These are phyloP conservation scores for Apiospora phragmitis DNA, from an alignment of 2,329 filamentous ascomycete genomes.

Conservation along the genomic window DNA sequence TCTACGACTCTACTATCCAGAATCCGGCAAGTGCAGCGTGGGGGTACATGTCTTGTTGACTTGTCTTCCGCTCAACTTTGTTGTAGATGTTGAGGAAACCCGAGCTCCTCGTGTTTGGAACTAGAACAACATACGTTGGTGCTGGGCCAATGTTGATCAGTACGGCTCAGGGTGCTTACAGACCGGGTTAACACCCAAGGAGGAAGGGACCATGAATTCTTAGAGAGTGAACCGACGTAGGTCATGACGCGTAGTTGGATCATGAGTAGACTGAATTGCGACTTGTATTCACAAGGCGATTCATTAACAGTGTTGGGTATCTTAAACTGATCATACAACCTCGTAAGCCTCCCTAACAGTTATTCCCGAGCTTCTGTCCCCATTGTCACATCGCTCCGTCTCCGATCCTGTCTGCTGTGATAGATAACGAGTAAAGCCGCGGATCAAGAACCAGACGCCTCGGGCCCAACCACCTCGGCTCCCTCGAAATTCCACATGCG, in stretches of 20 bases:
- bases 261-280: neutral
- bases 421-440: neutral
- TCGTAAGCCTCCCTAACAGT: neutral
- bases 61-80: neutral
- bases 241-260: neutral
- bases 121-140: neutral
- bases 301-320: conserved; percentile 1
- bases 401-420: neutral
- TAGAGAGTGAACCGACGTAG: neutral
- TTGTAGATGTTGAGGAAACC: too few relatives aligned
- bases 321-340: neutral
- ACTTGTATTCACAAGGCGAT: neutral
- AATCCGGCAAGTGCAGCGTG: neutral
- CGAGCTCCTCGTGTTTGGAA: neutral
- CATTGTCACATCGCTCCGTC: neutral
- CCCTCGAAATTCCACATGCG: neutral
- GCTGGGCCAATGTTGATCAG: neutral
- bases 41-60: neutral
- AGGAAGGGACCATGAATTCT: neutral
- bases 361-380: neutral
- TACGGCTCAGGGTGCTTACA: neutral
- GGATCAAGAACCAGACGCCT: neutral
- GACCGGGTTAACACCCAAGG: neutral
- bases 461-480: neutral
- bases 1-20: neutral